These are phyloP conservation scores for Yarrowia galli DNA, from an alignment of 1,139 yeast genomes.

Conservation along the genomic window DNA sequence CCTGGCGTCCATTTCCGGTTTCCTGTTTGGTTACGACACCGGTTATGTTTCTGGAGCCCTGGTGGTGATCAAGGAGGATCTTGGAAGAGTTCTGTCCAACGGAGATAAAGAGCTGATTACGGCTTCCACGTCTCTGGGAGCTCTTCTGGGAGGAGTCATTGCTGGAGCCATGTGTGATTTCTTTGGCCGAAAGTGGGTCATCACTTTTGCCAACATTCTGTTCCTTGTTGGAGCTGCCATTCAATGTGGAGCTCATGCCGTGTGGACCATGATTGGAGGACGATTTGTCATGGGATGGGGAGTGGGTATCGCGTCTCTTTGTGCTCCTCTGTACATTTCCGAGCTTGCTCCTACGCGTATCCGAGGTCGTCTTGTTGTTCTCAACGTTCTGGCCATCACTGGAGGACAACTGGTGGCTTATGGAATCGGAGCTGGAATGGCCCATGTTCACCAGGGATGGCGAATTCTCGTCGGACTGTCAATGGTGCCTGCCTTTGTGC, in stretches of 20 bases:
- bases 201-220: slow-evolving; percentile 78
- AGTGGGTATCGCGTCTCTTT: slow-evolving; percentile 90
- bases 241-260: slow-evolving; percentile 78
- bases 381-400: slow-evolving; percentile 76
- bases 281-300: slow-evolving; percentile 94
- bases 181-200: slow-evolving; percentile 80
- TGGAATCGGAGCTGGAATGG: slow-evolving; percentile 90
- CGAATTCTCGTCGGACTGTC: slow-evolving; percentile 89
- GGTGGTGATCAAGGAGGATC: slow-evolving; percentile 79
- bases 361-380: slow-evolving; percentile 72
- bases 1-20: slow-evolving; percentile 89
- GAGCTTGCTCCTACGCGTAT: slow-evolving; percentile 92
- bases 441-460: slow-evolving; percentile 83
- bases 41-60: slow-evolving; percentile 94
- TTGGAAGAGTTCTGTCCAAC: slow-evolving; percentile 57
- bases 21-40: slow-evolving; percentile 96
- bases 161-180: slow-evolving; percentile 86
- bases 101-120: slow-evolving; percentile 91
- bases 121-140: slow-evolving; percentile 95
- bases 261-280: slow-evolving; percentile 93
- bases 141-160: slow-evolving; percentile 73
- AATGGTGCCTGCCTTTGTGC: slow-evolving; percentile 83
- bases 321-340: slow-evolving; percentile 87
- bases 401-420: slow-evolving; percentile 94
- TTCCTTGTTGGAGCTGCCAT: slow-evolving; percentile 83